phyloP scores from a whole-genome alignment of 2,329 filamentous ascomycete species.

The Aspergillus awamori region DNA sequence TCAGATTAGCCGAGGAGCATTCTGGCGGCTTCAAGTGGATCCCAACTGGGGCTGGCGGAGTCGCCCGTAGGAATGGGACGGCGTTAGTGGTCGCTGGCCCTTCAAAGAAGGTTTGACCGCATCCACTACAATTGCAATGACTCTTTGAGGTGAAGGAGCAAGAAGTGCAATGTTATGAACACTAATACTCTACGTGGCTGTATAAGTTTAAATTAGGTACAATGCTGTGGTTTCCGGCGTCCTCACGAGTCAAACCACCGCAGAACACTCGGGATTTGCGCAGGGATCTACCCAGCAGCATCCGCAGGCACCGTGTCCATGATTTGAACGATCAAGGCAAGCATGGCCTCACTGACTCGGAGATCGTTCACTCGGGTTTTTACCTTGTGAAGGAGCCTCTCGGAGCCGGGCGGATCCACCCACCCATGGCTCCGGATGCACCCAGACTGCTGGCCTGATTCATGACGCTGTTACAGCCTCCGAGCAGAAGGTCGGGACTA shows the following conservation, averaged over 20 bases:
- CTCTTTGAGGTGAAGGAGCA: background rate
- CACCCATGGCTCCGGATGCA: background rate
- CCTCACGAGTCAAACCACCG: background rate
- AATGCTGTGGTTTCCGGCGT: background rate
- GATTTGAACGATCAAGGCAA: background rate
- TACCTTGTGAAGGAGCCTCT: background rate
- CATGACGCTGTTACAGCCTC: background rate
- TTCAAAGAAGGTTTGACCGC: slow-evolving; percentile 12
- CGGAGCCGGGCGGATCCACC: slow-evolving; percentile 4
- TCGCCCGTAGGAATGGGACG: slow-evolving; percentile 7
- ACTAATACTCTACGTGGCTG: background rate
- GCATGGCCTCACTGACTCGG: background rate
- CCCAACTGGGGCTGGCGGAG: slow-evolving; percentile 5
- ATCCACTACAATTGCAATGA: slow-evolving; percentile 4
- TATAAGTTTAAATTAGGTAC: background rate
- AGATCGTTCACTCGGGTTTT: background rate
- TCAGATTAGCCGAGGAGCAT: slow-evolving; percentile 29
- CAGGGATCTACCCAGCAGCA: background rate
- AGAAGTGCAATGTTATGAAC: slow-evolving; percentile 1
- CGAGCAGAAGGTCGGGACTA: background rate
- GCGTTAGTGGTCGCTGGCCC: slow-evolving; percentile 7
- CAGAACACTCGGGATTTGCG: background rate
- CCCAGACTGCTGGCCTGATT: background rate
- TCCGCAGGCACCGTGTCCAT: background rate
- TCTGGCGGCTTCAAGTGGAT: slow-evolving; percentile 8